phyloP scores from a whole-genome alignment of 1,284 basidiomycete species.

The Papiliotrema terrestris region DNA sequence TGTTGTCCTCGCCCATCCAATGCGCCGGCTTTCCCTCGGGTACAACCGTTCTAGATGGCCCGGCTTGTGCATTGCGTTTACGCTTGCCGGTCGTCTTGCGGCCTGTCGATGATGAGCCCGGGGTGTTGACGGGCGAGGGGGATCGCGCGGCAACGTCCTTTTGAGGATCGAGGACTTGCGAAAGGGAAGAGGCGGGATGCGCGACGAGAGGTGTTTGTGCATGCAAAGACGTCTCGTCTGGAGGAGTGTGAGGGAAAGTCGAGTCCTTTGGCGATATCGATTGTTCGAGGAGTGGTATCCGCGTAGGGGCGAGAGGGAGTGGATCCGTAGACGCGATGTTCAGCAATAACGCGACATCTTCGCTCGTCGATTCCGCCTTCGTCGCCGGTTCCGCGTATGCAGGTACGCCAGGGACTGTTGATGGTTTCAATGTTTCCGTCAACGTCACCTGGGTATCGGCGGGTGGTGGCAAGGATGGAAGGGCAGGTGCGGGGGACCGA shows the following conservation, averaged over 20 bases:
- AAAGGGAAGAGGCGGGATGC: not conserved
- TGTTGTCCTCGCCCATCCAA: slow-evolving; percentile 47
- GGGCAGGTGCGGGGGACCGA: not conserved
- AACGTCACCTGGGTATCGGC: not conserved
- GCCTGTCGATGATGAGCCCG: slow-evolving; percentile 20
- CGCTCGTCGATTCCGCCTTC: slow-evolving; percentile 10
- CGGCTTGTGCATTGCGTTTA: slow-evolving; percentile 31
- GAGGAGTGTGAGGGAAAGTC: slow-evolving; percentile 30
- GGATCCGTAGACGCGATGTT: slow-evolving; percentile 24
- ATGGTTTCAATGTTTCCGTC: not conserved
- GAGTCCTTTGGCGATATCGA: not conserved
- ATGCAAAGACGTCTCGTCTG: slow-evolving; percentile 19
- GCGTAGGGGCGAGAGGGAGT: not conserved
- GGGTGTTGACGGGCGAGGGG: slow-evolving; percentile 9
- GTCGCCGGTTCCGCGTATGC: not conserved
- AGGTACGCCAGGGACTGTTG: not conserved
- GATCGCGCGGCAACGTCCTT: not conserved
- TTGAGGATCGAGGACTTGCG: slow-evolving; percentile 3
- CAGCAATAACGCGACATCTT: slow-evolving; percentile 29
- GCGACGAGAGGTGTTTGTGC: not conserved
- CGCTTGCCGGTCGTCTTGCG: slow-evolving; percentile 22
- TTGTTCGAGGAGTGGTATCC: not conserved
- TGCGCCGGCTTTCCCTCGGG: slow-evolving; percentile 25
- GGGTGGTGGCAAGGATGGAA: not conserved
- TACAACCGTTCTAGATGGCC: slow-evolving; percentile 30